Evolutionary conservation across 2,329 filamentous ascomycete genomes (phyloP).

Genomic region (Colletotrichum sp.): DNA sequence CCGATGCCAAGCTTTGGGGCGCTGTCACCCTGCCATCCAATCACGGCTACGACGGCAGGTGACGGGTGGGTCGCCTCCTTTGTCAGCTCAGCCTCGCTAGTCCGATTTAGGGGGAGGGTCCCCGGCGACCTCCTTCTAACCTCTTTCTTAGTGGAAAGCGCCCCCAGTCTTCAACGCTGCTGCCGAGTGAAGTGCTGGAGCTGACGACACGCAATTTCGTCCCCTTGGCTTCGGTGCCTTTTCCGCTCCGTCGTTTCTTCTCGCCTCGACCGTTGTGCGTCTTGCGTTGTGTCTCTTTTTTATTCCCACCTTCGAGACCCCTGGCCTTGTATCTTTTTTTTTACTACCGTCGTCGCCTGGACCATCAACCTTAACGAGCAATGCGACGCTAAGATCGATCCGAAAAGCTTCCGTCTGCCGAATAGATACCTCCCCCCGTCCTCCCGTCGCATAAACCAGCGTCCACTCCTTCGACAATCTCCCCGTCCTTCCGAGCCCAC

Average conservation of each 20-base stretch:
- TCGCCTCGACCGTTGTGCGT: neutral
- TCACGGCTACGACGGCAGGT: conserved; percentile 12
- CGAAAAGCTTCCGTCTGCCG: conserved; percentile 3
- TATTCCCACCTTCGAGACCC: neutral
- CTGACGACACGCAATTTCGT: conserved; percentile 21
- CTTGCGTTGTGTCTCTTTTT: neutral
- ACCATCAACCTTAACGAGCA: neutral
- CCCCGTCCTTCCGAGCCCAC: neutral
- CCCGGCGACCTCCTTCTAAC: conserved; percentile 7
- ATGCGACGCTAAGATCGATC: conserved; percentile 20
- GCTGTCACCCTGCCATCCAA: neutral
- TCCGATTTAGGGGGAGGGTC: conserved; percentile 17
- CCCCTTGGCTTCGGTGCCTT: conserved; percentile 14
- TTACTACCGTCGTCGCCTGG: neutral
- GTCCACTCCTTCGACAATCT: neutral
- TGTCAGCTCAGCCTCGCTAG: conserved; percentile 22
- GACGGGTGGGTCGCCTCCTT: neutral
- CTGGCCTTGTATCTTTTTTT: neutral
- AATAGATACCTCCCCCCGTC: neutral
- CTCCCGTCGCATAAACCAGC: neutral
- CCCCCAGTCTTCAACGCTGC: conserved; percentile 10
- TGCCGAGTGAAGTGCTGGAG: neutral
- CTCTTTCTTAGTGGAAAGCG: neutral
- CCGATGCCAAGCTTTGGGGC: conserved; percentile 19
- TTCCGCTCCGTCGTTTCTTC: neutral